A percentile compares a stretch with the other conserved stretches of the same genome.
These are phyloP conservation scores for Colletotrichum sp. DNA, from an alignment of 2,329 filamentous ascomycete species.

Conservation along the genomic window DNA sequence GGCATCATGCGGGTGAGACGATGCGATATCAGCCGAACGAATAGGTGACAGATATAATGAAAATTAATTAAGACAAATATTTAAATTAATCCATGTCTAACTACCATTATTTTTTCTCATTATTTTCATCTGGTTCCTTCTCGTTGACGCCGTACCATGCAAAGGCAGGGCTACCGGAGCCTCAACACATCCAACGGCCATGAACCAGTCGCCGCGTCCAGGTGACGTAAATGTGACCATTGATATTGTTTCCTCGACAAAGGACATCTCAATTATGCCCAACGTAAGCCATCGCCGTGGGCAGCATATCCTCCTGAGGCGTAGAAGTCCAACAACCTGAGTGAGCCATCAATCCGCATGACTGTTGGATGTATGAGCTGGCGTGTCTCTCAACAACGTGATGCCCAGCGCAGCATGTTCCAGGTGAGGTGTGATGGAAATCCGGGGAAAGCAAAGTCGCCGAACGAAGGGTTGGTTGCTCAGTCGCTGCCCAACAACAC, in stretches of 20 bases:
- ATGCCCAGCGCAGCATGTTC: neutral
- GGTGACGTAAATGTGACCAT: neutral
- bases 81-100: neutral
- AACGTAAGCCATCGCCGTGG: neutral
- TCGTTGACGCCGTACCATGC: neutral
- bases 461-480: neutral
- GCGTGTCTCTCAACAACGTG: conserved; percentile 13
- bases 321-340: no score
- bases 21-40: neutral
- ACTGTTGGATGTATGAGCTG: neutral
- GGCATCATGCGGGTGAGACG: neutral
- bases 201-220: neutral
- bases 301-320: neutral
- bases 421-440: neutral
- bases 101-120: neutral
- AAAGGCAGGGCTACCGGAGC: neutral
- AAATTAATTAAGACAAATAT: neutral
- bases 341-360: neutral
- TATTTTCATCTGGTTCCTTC: neutral
- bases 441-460: neutral
- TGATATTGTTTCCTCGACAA: neutral
- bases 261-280: neutral
- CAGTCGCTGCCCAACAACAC: conserved; percentile 11
- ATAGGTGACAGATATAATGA: neutral
- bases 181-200: neutral